These are phyloP conservation scores for Camelina laxa DNA, from an alignment of 345 rosid species.

Conservation along the genomic window DNA sequence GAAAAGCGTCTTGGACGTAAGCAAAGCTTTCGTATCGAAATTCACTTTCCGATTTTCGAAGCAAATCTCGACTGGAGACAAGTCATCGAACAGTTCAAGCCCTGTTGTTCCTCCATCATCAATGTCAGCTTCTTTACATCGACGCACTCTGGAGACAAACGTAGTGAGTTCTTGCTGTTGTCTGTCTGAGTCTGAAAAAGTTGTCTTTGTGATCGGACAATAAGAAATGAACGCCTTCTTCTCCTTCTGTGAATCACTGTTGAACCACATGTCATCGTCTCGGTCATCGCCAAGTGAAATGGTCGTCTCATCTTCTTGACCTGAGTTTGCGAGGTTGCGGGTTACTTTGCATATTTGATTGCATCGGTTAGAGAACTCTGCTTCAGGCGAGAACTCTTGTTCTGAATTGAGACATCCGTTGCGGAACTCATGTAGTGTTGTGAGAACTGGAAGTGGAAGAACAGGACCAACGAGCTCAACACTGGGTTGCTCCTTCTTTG, in stretches of 20 bases:
- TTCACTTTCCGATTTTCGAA: constrained; percentile 44
- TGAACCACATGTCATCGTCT: constrained; percentile 49
- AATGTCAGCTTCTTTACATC: constrained; percentile 26
- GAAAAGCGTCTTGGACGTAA: constrained; percentile 47
- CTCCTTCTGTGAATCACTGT: constrained; percentile 46
- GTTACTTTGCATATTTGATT: constrained; percentile 60
- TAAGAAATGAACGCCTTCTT: constrained; percentile 51
- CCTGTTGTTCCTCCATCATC: constrained; percentile 32
- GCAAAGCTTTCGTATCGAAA: constrained; percentile 42
- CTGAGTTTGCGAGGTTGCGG: constrained; percentile 44
- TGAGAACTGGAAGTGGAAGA: constrained; percentile 62
- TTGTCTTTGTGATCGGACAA: constrained; percentile 43
- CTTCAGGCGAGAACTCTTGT: constrained; percentile 51
- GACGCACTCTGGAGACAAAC: constrained; percentile 52
- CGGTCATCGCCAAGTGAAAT: constrained; percentile 42
- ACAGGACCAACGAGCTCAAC: constrained; percentile 67
- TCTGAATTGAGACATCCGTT: constrained; percentile 52
- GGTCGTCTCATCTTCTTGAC: constrained; percentile 29
- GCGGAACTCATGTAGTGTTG: constrained; percentile 51
- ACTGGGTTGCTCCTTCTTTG: constrained; percentile 48
- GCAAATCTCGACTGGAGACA: constrained; percentile 60
- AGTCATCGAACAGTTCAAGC: constrained; percentile 51
- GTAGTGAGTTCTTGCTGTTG: constrained; percentile 37
- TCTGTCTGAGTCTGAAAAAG: constrained; percentile 22
- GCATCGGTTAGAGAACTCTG: constrained; percentile 47